Percentiles rank a stretch among this genome's conserved stretches.
phyloP scores from a whole-genome alignment of 768 basidiomycete species.

The Cystobasidium tubakii region DNA sequence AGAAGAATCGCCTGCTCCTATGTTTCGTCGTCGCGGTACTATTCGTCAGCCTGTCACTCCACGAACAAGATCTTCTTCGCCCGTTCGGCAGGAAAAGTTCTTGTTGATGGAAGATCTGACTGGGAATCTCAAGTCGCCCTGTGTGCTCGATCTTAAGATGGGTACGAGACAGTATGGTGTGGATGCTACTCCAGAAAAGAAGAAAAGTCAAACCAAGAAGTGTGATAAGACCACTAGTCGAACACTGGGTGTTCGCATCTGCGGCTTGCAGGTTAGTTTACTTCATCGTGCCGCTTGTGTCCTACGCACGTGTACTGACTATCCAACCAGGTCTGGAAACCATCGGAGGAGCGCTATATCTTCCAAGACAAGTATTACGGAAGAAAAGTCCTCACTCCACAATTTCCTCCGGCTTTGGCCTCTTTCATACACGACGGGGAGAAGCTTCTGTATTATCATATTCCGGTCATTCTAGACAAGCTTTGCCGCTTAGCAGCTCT shows the following conservation, averaged over 20 bases:
- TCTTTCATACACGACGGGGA: constrained; percentile 82
- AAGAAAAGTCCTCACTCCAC: constrained; percentile 75
- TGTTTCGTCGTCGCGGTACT: neutral
- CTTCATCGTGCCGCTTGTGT: neutral
- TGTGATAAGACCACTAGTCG: constrained; percentile 93
- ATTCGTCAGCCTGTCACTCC: neutral
- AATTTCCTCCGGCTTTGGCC: constrained; percentile 73
- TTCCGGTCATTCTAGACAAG: constrained; percentile 82
- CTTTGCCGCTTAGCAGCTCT: constrained; percentile 89
- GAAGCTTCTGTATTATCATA: constrained; percentile 77
- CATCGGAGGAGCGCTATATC: constrained; percentile 69
- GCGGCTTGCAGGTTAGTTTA: constrained; percentile 90
- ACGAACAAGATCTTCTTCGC: constrained; percentile 16
- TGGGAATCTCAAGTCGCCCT: constrained; percentile 79
- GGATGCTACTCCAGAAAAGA: constrained; percentile 83
- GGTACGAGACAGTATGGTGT: constrained; percentile 98
- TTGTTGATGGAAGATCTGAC: constrained; percentile 99
- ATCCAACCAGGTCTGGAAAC: constrained; percentile 77
- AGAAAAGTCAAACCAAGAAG: constrained; percentile 97
- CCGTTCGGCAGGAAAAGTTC: constrained; percentile 86
- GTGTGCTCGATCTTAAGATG: constrained; percentile 98
- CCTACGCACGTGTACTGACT: neutral
- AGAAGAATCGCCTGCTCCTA: constrained; percentile 5
- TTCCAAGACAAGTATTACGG: constrained; percentile 97
- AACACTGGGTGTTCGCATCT: constrained; percentile 81